phyloP scores from a whole-genome alignment of 371 early-diverging fungal genomes.

The Conidiobolus incongruus region DNA sequence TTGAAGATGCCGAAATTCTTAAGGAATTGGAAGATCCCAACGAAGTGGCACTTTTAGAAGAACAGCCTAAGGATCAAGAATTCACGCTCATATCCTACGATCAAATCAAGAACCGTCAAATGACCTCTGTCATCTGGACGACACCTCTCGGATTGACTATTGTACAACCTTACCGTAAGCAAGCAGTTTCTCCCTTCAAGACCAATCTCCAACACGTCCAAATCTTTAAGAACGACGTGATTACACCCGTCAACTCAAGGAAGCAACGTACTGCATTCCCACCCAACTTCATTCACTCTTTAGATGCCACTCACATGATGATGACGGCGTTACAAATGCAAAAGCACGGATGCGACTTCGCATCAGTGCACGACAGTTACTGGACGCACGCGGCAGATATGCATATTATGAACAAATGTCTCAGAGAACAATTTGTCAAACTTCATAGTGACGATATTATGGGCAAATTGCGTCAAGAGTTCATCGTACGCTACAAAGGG shows the following conservation, averaged over 20 bases:
- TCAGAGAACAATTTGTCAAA: slow-evolving; percentile 77
- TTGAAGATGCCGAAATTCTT: slow-evolving; percentile 20
- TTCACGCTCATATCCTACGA: too few relatives aligned
- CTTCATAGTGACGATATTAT: slow-evolving; percentile 72
- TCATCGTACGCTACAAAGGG: slow-evolving; percentile 54
- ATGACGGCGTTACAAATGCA: slow-evolving; percentile 80
- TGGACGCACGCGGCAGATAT: slow-evolving; percentile 95
- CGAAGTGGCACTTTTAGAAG: too few relatives aligned
- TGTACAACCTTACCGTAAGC: slow-evolving; percentile 87
- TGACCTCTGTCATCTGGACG: slow-evolving; percentile 89
- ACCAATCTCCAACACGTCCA: slow-evolving; percentile 65
- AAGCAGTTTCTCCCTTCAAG: slow-evolving; percentile 26
- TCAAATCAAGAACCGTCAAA: slow-evolving; percentile 22
- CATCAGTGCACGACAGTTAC: slow-evolving; percentile 93
- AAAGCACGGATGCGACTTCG: slow-evolving; percentile 55
- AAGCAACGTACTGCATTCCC: slow-evolving; percentile 95
- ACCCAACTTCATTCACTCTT: slow-evolving; percentile 93
- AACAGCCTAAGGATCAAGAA: too few relatives aligned
- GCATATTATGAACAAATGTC: slow-evolving; percentile 56
- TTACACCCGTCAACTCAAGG: slow-evolving; percentile 62
- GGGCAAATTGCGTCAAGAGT: slow-evolving; percentile 60
- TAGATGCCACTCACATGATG: slow-evolving; percentile 96
- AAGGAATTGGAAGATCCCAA: slow-evolving; percentile 6
- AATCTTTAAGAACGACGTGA: slow-evolving; percentile 39
- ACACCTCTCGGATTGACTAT: slow-evolving; percentile 87